Evolutionary conservation across 1,139 yeast species (phyloP), one percentile per base, ranked within the genome.

Genomic region (Pichia sp.): DNA sequence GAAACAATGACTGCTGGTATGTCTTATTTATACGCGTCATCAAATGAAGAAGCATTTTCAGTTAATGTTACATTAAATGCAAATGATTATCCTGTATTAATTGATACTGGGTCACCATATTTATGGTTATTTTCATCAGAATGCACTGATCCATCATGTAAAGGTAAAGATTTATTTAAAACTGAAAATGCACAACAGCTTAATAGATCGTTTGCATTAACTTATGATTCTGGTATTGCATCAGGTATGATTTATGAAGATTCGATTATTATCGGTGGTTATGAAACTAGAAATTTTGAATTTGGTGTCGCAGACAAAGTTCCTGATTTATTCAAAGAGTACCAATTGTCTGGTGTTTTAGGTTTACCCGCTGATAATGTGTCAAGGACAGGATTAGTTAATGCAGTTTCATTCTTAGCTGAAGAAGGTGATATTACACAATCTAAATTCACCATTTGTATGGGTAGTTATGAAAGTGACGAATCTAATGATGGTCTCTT

Each of bases 91-190:
- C 76, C 77, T 7, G 65, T 82, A 40, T 69, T 82, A 18, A 66
- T 82, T 26, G 88, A 82, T 60, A 81, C 88, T 0, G 87, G 85
- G 2, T 78, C 84, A 35, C 79, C 81, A 36, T 74, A 79, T 51
- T 63, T 81, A 2, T 82, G 88, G 88, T 71, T 82, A 3, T 80
- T 79, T 59, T 79, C 79, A 44, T 60, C 69, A 1, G 65, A 73
- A 43, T 81, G 87, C 64, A 62, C 66, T 0, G 69, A 72, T 30
- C 53, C 59, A 15, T 70, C 78, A 0, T 81, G 87, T 59, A 34
- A 32, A 11, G 46, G 27, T 24, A 49, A 49, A 16, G 42, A 44
- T 6, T 25, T 47, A 13, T 71, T 67, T 47, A 23, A 52, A 18
- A 60, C 68, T n/a, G 45, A 63, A 6, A 11, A 1, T 43, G 63